Conservation (phyloP, 139 green algal species). For the Mesostigma viride region DNA sequence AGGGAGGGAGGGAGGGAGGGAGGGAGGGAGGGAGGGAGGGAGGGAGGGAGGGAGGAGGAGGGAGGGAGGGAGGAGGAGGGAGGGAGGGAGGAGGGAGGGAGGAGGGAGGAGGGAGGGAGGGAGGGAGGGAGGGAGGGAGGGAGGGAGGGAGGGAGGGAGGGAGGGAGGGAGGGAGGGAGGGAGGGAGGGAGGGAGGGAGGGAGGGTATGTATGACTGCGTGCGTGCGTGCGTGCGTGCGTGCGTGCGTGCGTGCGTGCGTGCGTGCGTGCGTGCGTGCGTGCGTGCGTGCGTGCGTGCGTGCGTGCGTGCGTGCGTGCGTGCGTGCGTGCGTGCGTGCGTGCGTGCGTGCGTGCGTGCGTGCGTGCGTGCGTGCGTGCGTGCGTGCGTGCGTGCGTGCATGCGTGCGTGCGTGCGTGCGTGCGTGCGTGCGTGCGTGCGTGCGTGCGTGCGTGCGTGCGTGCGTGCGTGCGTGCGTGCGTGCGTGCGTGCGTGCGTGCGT, state of each 20-base stretch:
- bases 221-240: background rate
- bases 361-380: conserved; percentile 3
- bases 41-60: no score
- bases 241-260: background rate
- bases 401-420: conserved; percentile 3
- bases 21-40: no score
- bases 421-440: conserved; percentile 1
- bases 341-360: background rate
- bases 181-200: background rate
- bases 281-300: background rate
- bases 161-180: no score
- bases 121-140: no score
- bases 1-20: no score
- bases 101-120: no score
- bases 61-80: no score
- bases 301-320: background rate
- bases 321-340: background rate
- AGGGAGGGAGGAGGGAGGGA: no score
- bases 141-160: no score
- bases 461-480: conserved; percentile 1
- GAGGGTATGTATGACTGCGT: no score
- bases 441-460: conserved; percentile 1
- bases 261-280: background rate
- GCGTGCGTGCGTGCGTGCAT: background rate
- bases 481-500: background rate